phyloP scores from a whole-genome alignment of 2,329 filamentous ascomycete species.

The Neonectria punicea region DNA sequence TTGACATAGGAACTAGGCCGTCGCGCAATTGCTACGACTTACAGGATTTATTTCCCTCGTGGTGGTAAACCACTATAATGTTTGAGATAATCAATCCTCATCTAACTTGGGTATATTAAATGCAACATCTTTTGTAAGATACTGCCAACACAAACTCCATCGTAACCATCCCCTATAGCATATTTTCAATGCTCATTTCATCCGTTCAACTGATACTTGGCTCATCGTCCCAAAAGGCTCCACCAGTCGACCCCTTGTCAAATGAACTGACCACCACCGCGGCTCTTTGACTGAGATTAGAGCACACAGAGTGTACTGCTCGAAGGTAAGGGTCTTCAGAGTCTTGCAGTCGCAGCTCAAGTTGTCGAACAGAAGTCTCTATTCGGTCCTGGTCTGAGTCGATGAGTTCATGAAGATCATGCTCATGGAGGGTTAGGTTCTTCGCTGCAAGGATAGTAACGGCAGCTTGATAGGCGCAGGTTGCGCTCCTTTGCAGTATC shows the following conservation, averaged over 20 bases:
- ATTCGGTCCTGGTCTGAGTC: not conserved
- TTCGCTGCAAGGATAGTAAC: not conserved
- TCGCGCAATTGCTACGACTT: no score
- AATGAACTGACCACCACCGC: not conserved
- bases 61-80: no score
- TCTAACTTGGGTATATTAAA: no score
- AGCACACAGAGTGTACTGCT: not conserved
- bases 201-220: not conserved
- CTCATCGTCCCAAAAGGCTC: not conserved
- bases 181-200: no score
- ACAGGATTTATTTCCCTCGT: no score
- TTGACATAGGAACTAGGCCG: no score
- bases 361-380: not conserved
- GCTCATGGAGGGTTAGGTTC: not conserved
- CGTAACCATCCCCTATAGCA: no score
- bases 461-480: not conserved
- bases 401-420: not conserved
- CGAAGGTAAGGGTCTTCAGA: not conserved
- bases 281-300: not conserved
- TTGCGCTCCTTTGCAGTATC: not conserved
- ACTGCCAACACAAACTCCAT: no score
- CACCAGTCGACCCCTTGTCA: not conserved
- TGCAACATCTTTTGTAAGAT: no score
- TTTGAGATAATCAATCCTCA: no score
- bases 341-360: not conserved